Evolutionary conservation across 306 rosid species (phyloP).

Genomic region (Fragaria ananassa): DNA sequence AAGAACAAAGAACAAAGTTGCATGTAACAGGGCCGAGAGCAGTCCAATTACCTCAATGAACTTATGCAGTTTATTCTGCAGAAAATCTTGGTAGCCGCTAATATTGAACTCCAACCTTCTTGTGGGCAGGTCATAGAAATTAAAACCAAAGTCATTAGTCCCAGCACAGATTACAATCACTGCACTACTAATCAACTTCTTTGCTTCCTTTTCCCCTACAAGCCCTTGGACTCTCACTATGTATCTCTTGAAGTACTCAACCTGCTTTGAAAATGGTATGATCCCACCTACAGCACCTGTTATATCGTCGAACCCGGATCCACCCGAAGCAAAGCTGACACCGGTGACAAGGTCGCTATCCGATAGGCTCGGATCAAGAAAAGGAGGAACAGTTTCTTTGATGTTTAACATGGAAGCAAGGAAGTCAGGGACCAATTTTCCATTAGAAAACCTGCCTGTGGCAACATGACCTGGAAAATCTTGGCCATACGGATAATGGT

Average conservation of each 20-base stretch:
- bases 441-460: slow-evolving; percentile 62
- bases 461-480: slow-evolving; percentile 53
- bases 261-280: slow-evolving; percentile 44
- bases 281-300: slow-evolving; percentile 28
- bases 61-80: slow-evolving; percentile 35
- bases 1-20: background rate
- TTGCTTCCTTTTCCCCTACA: slow-evolving; percentile 40
- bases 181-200: slow-evolving; percentile 32
- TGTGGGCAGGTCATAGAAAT: slow-evolving; percentile 45
- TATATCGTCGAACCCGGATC: slow-evolving; percentile 49
- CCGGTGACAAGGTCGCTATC: slow-evolving; percentile 47
- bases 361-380: slow-evolving; percentile 40
- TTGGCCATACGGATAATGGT: slow-evolving; percentile 55
- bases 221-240: slow-evolving; percentile 35
- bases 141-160: slow-evolving; percentile 52
- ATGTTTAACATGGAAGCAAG: slow-evolving; percentile 42
- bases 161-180: slow-evolving; percentile 56
- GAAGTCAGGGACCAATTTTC: slow-evolving; percentile 56
- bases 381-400: slow-evolving; percentile 58
- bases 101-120: slow-evolving; percentile 41
- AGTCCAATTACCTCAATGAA: slow-evolving; percentile 40
- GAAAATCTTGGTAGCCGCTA: slow-evolving; percentile 51
- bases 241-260: slow-evolving; percentile 45
- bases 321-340: slow-evolving; percentile 60
- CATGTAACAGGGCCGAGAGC: background rate